Percentiles rank a stretch among this genome's conserved stretches.
Evolutionary conservation across 2,329 filamentous ascomycete species (phyloP).

Genomic region (Fusarium euwallaceae): DNA sequence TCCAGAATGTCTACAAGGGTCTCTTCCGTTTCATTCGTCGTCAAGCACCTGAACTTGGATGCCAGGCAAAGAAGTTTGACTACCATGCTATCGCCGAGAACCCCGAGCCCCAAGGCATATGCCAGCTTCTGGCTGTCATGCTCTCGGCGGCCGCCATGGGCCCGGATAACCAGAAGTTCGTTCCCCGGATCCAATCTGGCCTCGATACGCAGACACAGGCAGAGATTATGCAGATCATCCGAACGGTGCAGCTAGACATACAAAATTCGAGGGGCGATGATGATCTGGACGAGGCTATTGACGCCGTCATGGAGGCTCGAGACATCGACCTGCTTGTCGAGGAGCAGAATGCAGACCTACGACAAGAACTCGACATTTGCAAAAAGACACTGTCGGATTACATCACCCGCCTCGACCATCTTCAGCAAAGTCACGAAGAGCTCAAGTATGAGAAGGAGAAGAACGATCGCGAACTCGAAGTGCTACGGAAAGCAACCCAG

Average conservation of each 20-base stretch:
- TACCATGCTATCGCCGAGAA: slow-evolving; percentile 71
- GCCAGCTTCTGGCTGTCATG: slow-evolving; percentile 73
- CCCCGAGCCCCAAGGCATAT: slow-evolving; percentile 66
- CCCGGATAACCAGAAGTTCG: slow-evolving; percentile 67
- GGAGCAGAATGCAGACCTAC: slow-evolving; percentile 65
- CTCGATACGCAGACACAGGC: slow-evolving; percentile 59
- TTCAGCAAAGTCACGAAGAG: slow-evolving; percentile 74
- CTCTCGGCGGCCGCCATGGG: slow-evolving; percentile 72
- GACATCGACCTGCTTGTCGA: slow-evolving; percentile 70
- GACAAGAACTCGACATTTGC: slow-evolving; percentile 64
- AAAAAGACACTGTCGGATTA: slow-evolving; percentile 71
- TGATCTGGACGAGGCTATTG: slow-evolving; percentile 55
- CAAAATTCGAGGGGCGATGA: slow-evolving; percentile 54
- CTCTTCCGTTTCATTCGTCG: slow-evolving; percentile 68
- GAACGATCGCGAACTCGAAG: slow-evolving; percentile 66
- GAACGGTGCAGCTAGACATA: slow-evolving; percentile 56
- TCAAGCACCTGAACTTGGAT: slow-evolving; percentile 64
- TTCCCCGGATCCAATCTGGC: slow-evolving; percentile 58
- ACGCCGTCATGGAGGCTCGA: slow-evolving; percentile 58
- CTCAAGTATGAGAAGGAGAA: slow-evolving; percentile 73
- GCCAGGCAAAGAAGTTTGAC: slow-evolving; percentile 65
- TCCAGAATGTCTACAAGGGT: slow-evolving; percentile 68
- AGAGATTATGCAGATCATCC: slow-evolving; percentile 61
- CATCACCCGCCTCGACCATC: slow-evolving; percentile 69
- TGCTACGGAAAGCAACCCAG: slow-evolving; percentile 63